Percentiles rank a stretch among this genome's conserved stretches.
phyloP scores from a whole-genome alignment of 176 grass and related monocot species.

The Aegilops bicornis region DNA sequence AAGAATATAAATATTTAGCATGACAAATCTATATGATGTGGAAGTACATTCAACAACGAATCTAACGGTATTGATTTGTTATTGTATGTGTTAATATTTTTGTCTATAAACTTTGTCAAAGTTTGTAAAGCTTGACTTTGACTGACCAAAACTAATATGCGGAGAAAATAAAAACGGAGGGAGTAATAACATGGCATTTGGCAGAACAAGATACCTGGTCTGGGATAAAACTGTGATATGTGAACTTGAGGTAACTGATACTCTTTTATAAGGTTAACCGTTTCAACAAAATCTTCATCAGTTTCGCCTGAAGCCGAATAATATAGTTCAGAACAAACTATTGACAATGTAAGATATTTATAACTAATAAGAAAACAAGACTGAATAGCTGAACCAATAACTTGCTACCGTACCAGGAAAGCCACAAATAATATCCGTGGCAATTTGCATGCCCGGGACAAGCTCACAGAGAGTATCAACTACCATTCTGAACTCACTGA shows the following conservation, averaged over 20 bases:
- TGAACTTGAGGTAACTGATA: constrained; percentile 89
- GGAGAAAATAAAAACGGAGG: no score
- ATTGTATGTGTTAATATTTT: no score
- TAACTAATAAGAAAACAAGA: background rate
- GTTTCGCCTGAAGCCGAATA: constrained; percentile 62
- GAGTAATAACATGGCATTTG: background rate
- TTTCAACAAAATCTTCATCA: constrained; percentile 88
- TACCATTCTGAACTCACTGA: constrained; percentile 78
- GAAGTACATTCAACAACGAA: no score
- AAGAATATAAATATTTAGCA: no score
- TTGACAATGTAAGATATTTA: background rate
- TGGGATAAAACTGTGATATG: constrained; percentile 96
- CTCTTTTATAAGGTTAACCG: constrained; percentile 76
- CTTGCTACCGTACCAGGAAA: constrained; percentile 70
- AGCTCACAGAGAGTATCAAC: constrained; percentile 79
- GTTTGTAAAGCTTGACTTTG: no score
- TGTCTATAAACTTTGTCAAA: no score
- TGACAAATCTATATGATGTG: no score
- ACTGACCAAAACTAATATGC: no score
- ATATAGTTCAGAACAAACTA: constrained; percentile 10
- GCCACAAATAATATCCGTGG: constrained; percentile 95
- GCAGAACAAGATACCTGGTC: constrained; percentile 63
- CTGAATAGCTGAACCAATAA: constrained; percentile 5
- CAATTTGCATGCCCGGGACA: constrained; percentile 96
- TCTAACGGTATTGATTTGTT: no score